These are phyloP conservation scores for Hyphochytrium catenoides DNA, from an alignment of 352 stramenopile genomes.

Conservation along the genomic window DNA sequence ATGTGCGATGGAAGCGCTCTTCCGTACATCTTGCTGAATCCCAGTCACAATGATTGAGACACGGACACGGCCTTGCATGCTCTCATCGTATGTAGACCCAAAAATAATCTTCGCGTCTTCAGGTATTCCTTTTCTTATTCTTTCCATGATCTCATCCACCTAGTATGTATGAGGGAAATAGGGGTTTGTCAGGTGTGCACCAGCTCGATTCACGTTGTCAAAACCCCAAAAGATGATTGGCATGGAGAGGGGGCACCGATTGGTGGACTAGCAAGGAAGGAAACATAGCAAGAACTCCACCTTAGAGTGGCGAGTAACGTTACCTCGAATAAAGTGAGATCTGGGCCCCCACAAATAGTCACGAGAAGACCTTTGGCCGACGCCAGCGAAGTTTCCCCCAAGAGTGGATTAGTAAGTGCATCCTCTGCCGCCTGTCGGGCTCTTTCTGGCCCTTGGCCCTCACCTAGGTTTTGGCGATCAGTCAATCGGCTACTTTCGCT, in stretches of 20 bases:
- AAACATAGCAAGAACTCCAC: too few species aligned
- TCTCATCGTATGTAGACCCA: constrained; percentile 56
- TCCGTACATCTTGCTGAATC: too few species aligned
- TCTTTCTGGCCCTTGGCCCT: constrained; percentile 25
- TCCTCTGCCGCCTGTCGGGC: constrained; percentile 69
- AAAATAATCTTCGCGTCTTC: constrained; percentile 70
- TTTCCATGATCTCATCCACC: constrained; percentile 61
- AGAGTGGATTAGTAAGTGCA: constrained; percentile 78
- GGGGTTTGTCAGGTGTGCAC: too few species aligned
- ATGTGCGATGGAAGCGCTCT: too few species aligned
- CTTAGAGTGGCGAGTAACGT: too few species aligned
- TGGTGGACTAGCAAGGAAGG: too few species aligned
- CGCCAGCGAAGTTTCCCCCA: constrained; percentile 76
- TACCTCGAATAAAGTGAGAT: constrained; percentile 74
- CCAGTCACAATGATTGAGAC: constrained; percentile 65
- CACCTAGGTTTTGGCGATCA: constrained; percentile 12
- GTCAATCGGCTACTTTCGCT: too few species aligned
- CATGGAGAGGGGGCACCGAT: too few species aligned
- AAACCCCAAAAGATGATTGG: too few species aligned
- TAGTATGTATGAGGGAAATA: too few species aligned
- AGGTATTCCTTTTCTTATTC: constrained; percentile 41
- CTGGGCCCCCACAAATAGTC: constrained; percentile 75
- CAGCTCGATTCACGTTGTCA: too few species aligned
- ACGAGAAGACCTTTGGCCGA: constrained; percentile 78
- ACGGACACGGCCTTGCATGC: constrained; percentile 42